These are phyloP conservation scores for Pythium brachiatum DNA, from an alignment of 352 stramenopile genomes.

Conservation along the genomic window DNA sequence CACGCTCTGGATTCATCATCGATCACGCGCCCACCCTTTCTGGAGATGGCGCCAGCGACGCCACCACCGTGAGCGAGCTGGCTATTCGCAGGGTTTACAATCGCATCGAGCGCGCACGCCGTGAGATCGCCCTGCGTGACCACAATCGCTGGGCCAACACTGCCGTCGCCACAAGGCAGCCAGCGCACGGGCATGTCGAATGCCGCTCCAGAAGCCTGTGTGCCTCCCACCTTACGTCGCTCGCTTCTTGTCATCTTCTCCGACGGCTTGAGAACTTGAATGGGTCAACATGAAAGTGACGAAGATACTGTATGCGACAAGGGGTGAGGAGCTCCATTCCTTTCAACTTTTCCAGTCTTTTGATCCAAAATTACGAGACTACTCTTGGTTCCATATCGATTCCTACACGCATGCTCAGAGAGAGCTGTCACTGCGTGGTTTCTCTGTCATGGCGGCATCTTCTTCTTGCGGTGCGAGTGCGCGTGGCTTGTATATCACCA, in stretches of 20 bases:
- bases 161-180: neutral
- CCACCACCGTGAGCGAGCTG: constrained; percentile 36
- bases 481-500: too few species aligned
- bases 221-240: too few species aligned
- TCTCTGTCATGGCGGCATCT: neutral
- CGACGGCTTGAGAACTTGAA: too few species aligned
- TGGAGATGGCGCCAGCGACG: constrained; percentile 33
- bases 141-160: constrained; percentile 13
- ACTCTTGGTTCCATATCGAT: neutral
- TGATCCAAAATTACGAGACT: neutral
- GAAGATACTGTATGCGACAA: too few species aligned
- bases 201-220: too few species aligned
- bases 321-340: neutral
- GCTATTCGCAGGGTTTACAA: constrained; percentile 47
- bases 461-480: too few species aligned
- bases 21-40: constrained; percentile 29
- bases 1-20: constrained; percentile 32
- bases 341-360: neutral
- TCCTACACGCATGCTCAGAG: too few species aligned
- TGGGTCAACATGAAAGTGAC: too few species aligned
- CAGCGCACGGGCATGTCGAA: neutral
- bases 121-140: constrained; percentile 46
- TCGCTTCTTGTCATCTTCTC: neutral
- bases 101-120: constrained; percentile 31
- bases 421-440: neutral